Evolutionary conservation across 106 monocot species (phyloP).

Genomic region (Vanilla planifolia): DNA sequence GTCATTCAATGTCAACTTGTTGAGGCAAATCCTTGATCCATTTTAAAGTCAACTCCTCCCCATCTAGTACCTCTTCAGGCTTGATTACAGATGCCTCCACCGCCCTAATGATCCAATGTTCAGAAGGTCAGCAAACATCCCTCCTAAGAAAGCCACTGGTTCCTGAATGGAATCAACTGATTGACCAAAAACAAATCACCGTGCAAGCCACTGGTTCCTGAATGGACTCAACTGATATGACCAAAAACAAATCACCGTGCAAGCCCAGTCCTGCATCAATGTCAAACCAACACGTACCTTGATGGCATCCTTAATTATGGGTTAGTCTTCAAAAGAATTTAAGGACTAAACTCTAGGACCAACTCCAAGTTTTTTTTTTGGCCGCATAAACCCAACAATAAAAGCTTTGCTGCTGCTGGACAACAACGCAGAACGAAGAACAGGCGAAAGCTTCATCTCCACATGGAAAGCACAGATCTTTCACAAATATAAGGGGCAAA

Average conservation of each 20-base stretch:
- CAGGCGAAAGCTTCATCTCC: constrained; percentile 7
- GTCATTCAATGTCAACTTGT: constrained; percentile 84
- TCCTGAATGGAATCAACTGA: constrained; percentile 38
- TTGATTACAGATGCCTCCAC: constrained; percentile 63
- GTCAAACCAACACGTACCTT: constrained; percentile 44
- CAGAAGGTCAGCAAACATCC: constrained; percentile 83
- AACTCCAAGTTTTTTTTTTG: constrained; percentile 5
- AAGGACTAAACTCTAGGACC: constrained; percentile 18
- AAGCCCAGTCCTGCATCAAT: too few relatives aligned
- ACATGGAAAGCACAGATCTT: constrained; percentile 4
- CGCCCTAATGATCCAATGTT: constrained; percentile 74
- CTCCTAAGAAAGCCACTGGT: constrained; percentile 84
- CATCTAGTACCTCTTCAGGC: constrained; percentile 16
- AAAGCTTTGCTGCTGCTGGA: background rate
- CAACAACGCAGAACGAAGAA: background rate
- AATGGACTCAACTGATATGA: too few relatives aligned
- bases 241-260: too few relatives aligned
- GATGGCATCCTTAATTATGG: constrained; percentile 64
- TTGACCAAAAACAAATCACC: background rate
- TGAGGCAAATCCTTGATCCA: constrained; percentile 47
- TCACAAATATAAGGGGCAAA: background rate
- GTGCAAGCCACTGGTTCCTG: background rate
- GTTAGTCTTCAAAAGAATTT: constrained; percentile 64
- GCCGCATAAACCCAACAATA: background rate
- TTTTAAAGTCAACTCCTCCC: constrained; percentile 15